Percentiles rank a stretch among this genome's conserved stretches.
Conservation (phyloP, 2,329 filamentous ascomycete genomes). For the Ophiostoma sp. region DNA sequence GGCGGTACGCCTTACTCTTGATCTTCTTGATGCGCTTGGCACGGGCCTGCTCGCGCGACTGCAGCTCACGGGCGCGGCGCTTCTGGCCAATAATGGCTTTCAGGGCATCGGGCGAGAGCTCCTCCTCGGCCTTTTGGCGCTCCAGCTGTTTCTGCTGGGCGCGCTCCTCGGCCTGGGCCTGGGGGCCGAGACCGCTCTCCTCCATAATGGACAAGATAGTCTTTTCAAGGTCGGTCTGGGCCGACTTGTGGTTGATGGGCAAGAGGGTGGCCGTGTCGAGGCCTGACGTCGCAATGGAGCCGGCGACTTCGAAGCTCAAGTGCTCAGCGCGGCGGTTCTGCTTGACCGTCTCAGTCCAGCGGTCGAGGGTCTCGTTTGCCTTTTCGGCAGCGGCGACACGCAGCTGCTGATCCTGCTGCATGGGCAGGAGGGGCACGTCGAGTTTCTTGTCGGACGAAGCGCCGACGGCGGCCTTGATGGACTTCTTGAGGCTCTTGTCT, state of each 20-base stretch:
- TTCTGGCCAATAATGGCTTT: conserved; percentile 72
- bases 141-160: conserved; percentile 53
- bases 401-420: conserved; percentile 83
- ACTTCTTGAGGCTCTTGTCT: conserved; percentile 60
- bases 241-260: conserved; percentile 62
- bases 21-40: conserved; percentile 97
- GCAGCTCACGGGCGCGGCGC: conserved; percentile 76
- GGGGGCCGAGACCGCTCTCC: conserved; percentile 73
- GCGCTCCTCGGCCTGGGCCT: conserved; percentile 35
- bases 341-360: conserved; percentile 95
- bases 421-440: conserved; percentile 76
- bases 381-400: conserved; percentile 82
- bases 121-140: conserved; percentile 64
- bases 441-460: conserved; percentile 68
- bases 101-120: conserved; percentile 66
- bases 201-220: conserved; percentile 87
- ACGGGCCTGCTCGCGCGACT: conserved; percentile 85
- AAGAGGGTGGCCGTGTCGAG: conserved; percentile 53
- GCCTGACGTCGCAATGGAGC: conserved; percentile 64
- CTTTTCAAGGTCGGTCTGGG: conserved; percentile 77
- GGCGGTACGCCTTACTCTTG: conserved; percentile 93
- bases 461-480: conserved; percentile 69
- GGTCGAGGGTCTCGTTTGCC: conserved; percentile 84
- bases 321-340: conserved; percentile 90
- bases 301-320: conserved; percentile 79